Base-by-base conservation (phyloP, 805 yeast genomes). In the Candida ovalis region DNA sequence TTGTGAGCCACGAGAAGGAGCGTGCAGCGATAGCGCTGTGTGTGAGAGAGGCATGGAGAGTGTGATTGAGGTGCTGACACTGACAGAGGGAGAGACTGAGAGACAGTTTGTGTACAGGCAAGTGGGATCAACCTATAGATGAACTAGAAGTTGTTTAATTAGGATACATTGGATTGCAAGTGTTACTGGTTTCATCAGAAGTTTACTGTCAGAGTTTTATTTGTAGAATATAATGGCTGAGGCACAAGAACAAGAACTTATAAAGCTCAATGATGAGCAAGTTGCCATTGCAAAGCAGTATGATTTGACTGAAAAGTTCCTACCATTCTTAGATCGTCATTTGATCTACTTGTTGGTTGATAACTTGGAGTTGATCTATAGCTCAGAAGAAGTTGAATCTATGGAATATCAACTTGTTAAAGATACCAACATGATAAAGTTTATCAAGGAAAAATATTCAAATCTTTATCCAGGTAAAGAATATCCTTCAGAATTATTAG, bases 271-370 rank as follows among this genome's bases (percentile, higher is more conserved):
- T 27, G 51, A 59, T 10, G 59, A 60, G 32, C 75, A 75, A 55
- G 57, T 71, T 38, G 73, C 61, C 41, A 60, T 72, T 46, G 79
- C 79, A 22, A 70, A 72, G 52, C 61, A 75, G 54, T 76, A 76
- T 62, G 86, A 81, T 56, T 64, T 82, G 60, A 77, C 84, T 9
- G 68, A 69, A 44, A 74, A 76, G 62, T 63, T 82, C 51, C 67
- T 77, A 52, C 80, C 80, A 40, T 82, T 79, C 58, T 65, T 83
- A 57, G 88, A 83, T 66, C 74, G 86, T 52, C 85, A 81, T 57
- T 66, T 83, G 61, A 69, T 76, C 48, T 78, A 75, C 52, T 80
- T 81, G 40, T 63, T 81, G 55, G 62, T 79, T 27, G 80, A 76
- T 59, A 74, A 73, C 40, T 68, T 75, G 44, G 70, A 67, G 46